Percentiles rank a stretch among this genome's conserved stretches.
These are phyloP conservation scores for Cadophora sp. DNA, from an alignment of 2,329 filamentous ascomycete species.

Conservation along the genomic window DNA sequence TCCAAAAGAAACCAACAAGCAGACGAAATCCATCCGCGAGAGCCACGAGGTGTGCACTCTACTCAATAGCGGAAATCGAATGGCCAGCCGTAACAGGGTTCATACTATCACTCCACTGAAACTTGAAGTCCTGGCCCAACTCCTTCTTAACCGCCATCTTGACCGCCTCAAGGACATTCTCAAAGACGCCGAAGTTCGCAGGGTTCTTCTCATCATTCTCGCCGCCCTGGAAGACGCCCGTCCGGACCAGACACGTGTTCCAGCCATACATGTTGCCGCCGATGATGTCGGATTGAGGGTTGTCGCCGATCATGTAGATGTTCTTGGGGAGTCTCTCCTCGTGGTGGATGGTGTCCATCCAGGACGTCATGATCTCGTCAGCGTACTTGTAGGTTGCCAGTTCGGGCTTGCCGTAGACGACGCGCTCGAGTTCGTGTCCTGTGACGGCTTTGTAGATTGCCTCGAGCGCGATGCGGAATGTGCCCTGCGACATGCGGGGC, in stretches of 20 bases:
- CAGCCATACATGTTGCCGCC: conserved; percentile 83
- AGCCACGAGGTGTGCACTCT: too few relatives aligned
- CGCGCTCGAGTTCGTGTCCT: conserved; percentile 74
- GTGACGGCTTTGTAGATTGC: conserved; percentile 76
- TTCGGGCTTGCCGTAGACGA: conserved; percentile 79
- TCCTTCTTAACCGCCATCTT: conserved; percentile 71
- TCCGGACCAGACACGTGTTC: conserved; percentile 81
- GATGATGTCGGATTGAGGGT: conserved; percentile 75
- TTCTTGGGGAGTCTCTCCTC: conserved; percentile 73
- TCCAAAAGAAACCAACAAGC: conserved; percentile 13
- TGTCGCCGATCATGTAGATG: conserved; percentile 80
- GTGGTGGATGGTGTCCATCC: conserved; percentile 79
- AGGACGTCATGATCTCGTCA: conserved; percentile 73
- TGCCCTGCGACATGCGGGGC: conserved; percentile 74
- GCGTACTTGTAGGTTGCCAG: conserved; percentile 80
- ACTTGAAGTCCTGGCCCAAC: conserved; percentile 76
- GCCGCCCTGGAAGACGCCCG: conserved; percentile 79
- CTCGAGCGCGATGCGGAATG: conserved; percentile 78
- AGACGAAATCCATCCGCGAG: too few relatives aligned
- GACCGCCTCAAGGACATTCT: conserved; percentile 75
- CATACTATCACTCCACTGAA: conserved; percentile 73
- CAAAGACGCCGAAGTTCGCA: conserved; percentile 78
- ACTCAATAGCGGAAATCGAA: conserved; percentile 61
- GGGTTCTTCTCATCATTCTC: conserved; percentile 80
- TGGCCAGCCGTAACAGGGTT: conserved; percentile 68